These are phyloP conservation scores for Sphaerulina vaccinii DNA, from an alignment of 2,329 filamentous ascomycete species.

Conservation along the genomic window DNA sequence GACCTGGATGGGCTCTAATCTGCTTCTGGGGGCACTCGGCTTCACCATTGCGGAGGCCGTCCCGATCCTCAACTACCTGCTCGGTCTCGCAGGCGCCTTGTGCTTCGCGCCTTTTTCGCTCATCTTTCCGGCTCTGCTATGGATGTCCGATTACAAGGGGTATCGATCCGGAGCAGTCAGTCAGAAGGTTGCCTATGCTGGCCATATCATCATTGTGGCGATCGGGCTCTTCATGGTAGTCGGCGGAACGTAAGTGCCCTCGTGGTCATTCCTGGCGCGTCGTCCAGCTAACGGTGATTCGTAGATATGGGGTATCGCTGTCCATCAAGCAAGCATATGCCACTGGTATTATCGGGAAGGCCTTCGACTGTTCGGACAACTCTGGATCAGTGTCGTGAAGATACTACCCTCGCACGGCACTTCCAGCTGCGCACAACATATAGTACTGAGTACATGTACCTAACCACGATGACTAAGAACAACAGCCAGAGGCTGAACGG, in stretches of 20 bases:
- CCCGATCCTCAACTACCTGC: constrained; percentile 55
- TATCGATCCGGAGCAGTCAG: constrained; percentile 40
- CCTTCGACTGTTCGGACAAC: constrained; percentile 11
- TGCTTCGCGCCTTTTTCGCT: constrained; percentile 53
- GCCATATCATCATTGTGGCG: constrained; percentile 44
- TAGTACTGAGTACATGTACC: too few species aligned
- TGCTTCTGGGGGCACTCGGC: constrained; percentile 42
- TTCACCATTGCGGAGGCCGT: constrained; percentile 54
- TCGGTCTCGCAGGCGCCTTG: constrained; percentile 49
- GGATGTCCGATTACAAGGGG: constrained; percentile 49
- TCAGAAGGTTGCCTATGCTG: constrained; percentile 39
- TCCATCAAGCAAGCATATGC: constrained; percentile 53
- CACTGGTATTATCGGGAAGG: constrained; percentile 33
- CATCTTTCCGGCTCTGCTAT: constrained; percentile 49
- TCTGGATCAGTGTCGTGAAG: constrained; percentile 9
- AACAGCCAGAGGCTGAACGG: too few species aligned
- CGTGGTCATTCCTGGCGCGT: neutral
- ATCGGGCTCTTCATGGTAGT: constrained; percentile 48
- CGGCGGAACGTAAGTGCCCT: constrained; percentile 41
- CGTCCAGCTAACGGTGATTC: neutral
- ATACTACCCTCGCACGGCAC: too few species aligned
- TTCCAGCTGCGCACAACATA: too few species aligned
- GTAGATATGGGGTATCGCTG: constrained; percentile 48
- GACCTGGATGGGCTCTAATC: constrained; percentile 50
- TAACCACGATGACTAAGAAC: too few species aligned